Evolutionary conservation across 1,139 yeast species (phyloP).

Genomic region (Scheffersomyces illinoinensis): DNA sequence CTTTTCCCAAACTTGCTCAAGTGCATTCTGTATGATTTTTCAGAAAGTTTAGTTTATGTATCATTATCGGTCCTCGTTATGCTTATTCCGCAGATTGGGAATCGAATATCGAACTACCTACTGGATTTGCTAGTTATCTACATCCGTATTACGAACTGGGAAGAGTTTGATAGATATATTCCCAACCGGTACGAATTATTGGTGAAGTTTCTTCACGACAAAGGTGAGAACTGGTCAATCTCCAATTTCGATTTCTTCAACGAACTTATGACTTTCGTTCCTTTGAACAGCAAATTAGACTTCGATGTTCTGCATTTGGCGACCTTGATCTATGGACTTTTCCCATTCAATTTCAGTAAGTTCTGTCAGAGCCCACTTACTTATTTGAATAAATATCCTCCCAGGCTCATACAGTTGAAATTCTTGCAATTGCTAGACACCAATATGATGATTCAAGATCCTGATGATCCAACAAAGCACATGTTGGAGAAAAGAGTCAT

Average conservation of each 20-base stretch:
- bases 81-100: conserved; percentile 55
- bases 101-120: conserved; percentile 31
- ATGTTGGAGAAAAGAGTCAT: conserved; percentile 6
- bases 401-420: conserved; percentile 11
- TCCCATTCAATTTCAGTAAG: conserved; percentile 50
- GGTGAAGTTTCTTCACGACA: background rate
- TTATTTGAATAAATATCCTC: conserved; percentile 14
- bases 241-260: background rate
- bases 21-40: conserved; percentile 46
- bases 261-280: background rate
- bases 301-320: conserved; percentile 25
- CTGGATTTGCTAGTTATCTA: conserved; percentile 49
- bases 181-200: conserved; percentile 3
- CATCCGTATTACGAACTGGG: conserved; percentile 43
- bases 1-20: conserved; percentile 43
- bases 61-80: conserved; percentile 49
- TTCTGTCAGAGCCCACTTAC: conserved; percentile 44
- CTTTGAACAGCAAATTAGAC: conserved; percentile 11
- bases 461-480: conserved; percentile 1
- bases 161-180: conserved; percentile 9
- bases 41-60: conserved; percentile 41
- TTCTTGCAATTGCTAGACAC: background rate
- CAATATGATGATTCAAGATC: conserved; percentile 3
- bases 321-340: conserved; percentile 61
- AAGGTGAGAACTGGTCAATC: background rate